phyloP scores from a whole-genome alignment of 495 filamentous ascomycete species.

The Podospora appendiculata region DNA sequence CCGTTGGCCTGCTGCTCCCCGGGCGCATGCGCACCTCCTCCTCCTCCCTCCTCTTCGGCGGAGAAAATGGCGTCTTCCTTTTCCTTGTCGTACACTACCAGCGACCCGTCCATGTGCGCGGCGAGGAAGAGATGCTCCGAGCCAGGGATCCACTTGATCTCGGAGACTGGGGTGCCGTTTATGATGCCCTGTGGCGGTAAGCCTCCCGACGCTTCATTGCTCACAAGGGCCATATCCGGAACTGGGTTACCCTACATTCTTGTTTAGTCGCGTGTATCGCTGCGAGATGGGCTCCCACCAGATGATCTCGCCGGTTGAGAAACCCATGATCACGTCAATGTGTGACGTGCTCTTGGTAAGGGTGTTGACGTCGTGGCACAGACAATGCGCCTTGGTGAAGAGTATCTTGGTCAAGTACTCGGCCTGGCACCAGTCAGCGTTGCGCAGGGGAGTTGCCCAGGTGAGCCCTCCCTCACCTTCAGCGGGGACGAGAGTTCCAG shows the following conservation, averaged over 20 bases:
- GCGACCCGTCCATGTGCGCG: conserved; percentile 84
- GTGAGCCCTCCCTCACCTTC: conserved; percentile 39
- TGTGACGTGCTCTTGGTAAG: conserved; percentile 71
- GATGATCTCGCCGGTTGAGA: conserved; percentile 91
- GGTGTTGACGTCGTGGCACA: conserved; percentile 90
- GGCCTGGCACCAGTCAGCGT: conserved; percentile 38
- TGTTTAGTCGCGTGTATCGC: conserved; percentile 92
- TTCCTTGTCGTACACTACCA: conserved; percentile 97
- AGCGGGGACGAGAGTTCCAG: conserved; percentile 47
- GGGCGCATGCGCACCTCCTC: conserved; percentile 14
- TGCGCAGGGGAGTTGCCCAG: neutral
- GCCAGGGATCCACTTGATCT: conserved; percentile 87
- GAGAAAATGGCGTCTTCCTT: conserved; percentile 75
- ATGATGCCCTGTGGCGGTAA: conserved; percentile 58
- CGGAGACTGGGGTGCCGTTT: conserved; percentile 72
- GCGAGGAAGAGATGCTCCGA: conserved; percentile 93
- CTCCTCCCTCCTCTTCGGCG: conserved; percentile 38
- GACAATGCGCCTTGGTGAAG: conserved; percentile 89
- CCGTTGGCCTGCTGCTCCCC: conserved; percentile 29
- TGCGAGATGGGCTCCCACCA: conserved; percentile 98
- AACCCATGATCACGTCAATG: conserved; percentile 89
- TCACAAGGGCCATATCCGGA: no score
- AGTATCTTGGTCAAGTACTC: conserved; percentile 92
- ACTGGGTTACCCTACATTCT: conserved; percentile 54
- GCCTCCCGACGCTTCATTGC: neutral